phyloP scores from a whole-genome alignment of 306 rosid species.

The Aeschynomene evenia region DNA sequence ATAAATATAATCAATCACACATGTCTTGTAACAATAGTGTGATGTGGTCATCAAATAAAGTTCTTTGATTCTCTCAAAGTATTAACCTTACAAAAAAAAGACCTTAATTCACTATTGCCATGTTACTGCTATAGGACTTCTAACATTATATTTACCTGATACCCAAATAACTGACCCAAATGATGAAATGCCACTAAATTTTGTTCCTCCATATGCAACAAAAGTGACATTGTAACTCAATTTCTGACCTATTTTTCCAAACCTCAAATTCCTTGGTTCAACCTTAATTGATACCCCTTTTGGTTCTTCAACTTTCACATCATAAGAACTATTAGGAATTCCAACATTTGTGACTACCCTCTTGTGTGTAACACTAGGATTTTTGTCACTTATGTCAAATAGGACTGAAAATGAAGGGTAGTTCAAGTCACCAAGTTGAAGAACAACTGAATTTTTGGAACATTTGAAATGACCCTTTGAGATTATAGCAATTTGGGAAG shows the following conservation, averaged over 20 bases:
- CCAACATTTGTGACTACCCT: conserved; percentile 70
- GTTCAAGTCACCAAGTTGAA: conserved; percentile 48
- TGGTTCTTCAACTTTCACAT: conserved; percentile 46
- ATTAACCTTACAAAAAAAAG: neutral
- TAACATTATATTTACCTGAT: conserved; percentile 40
- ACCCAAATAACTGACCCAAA: conserved; percentile 56
- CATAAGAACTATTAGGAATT: conserved; percentile 34
- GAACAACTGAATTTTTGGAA: conserved; percentile 8
- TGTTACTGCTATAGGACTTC: conserved; percentile 61
- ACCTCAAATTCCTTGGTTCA: conserved; percentile 38
- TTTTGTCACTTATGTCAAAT: conserved; percentile 21
- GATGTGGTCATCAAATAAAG: neutral
- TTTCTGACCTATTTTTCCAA: conserved; percentile 42
- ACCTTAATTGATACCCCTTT: conserved; percentile 42
- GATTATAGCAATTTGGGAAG: conserved; percentile 53
- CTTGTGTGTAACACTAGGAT: conserved; percentile 38
- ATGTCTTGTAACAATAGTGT: neutral
- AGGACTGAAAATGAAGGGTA: conserved; percentile 63
- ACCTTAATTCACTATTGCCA: conserved; percentile 40
- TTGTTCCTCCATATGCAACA: conserved; percentile 21
- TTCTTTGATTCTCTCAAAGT: neutral
- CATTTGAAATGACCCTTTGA: conserved; percentile 42
- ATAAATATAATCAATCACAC: neutral
- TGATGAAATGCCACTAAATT: conserved; percentile 15
- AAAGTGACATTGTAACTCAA: conserved; percentile 51